These are phyloP conservation scores for Candida tammaniensis DNA, from an alignment of 805 yeast species.

Conservation along the genomic window DNA sequence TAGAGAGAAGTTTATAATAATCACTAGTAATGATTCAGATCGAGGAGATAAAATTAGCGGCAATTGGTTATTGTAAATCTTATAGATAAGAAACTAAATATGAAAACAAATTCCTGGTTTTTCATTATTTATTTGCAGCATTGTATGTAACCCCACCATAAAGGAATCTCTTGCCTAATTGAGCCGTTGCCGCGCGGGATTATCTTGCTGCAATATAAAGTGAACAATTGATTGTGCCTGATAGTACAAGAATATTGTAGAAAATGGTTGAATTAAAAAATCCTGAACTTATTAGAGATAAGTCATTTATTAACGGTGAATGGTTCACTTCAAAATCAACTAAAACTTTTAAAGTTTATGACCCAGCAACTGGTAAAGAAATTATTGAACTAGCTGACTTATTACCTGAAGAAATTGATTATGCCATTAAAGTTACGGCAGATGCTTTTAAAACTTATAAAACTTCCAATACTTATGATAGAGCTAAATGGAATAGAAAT, in stretches of 20 bases:
- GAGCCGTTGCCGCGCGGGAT: constrained; percentile 7
- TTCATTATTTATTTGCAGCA: no score
- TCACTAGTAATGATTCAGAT: no score
- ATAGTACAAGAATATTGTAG: no score
- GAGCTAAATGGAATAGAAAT: constrained; percentile 50
- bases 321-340: constrained; percentile 38
- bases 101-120: no score
- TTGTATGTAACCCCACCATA: no score
- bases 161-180: constrained; percentile 4
- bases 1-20: no score
- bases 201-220: no score
- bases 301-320: constrained; percentile 38
- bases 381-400: constrained; percentile 44
- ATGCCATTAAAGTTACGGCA: constrained; percentile 47
- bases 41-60: no score
- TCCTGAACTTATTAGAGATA: constrained; percentile 28
- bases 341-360: constrained; percentile 34
- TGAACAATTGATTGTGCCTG: no score
- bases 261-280: constrained; percentile 29
- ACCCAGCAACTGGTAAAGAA: constrained; percentile 39
- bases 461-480: constrained; percentile 47
- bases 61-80: no score
- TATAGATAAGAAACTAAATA: no score
- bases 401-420: constrained; percentile 39
- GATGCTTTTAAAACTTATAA: constrained; percentile 46